Evolutionary conservation across 2,329 filamentous ascomycete genomes (phyloP).

Genomic region (Penicillium fuscoglaucum): DNA sequence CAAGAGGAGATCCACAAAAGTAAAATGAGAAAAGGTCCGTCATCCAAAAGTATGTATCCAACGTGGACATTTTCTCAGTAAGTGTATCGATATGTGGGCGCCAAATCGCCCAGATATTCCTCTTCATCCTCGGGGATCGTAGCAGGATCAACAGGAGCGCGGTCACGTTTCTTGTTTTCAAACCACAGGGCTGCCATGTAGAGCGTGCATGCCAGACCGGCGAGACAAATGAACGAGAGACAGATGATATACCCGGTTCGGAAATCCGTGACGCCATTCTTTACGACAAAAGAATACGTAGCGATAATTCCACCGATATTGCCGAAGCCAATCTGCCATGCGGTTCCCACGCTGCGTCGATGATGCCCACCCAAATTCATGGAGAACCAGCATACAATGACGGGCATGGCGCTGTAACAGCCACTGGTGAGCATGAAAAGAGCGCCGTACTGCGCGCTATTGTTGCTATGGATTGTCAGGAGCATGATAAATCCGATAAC

Average conservation of each 20-base stretch:
- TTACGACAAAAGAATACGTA: constrained; percentile 66
- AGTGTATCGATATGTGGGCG: constrained; percentile 43
- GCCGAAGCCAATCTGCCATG: constrained; percentile 76
- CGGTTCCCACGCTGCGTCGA: constrained; percentile 67
- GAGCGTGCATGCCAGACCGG: constrained; percentile 52
- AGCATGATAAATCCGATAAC: constrained; percentile 77
- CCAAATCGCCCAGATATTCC: constrained; percentile 43
- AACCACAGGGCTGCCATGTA: constrained; percentile 41
- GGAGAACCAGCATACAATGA: constrained; percentile 80
- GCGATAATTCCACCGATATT: constrained; percentile 78
- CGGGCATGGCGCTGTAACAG: constrained; percentile 83
- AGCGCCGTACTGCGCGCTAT: constrained; percentile 69
- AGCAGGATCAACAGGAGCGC: constrained; percentile 26
- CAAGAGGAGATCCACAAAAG: neutral
- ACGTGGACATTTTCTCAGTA: constrained; percentile 24
- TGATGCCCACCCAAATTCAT: constrained; percentile 77
- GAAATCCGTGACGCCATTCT: constrained; percentile 66
- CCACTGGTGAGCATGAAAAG: constrained; percentile 81
- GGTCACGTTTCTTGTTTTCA: constrained; percentile 45
- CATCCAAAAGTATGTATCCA: neutral
- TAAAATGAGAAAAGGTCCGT: neutral
- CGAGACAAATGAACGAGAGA: constrained; percentile 70
- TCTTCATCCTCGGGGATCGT: constrained; percentile 35
- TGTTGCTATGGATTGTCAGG: constrained; percentile 64
- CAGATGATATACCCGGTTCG: constrained; percentile 74